phyloP scores from a whole-genome alignment of 139 green algal species.

The Eudorina sp. region DNA sequence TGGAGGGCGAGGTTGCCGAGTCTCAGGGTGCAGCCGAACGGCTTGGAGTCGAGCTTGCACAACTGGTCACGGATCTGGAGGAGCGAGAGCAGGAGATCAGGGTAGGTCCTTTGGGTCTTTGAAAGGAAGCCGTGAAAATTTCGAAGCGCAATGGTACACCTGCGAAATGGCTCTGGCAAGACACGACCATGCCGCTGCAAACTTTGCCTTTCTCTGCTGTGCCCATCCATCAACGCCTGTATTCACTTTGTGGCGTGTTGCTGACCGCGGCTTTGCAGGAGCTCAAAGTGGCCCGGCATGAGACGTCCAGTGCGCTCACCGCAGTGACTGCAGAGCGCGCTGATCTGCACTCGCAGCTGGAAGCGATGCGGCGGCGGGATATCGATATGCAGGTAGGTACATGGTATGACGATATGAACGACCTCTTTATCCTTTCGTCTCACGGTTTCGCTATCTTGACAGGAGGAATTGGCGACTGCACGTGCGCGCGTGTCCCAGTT shows the following conservation, averaged over 20 bases:
- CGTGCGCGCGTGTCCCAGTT: neutral
- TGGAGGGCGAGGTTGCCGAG: conserved; percentile 4
- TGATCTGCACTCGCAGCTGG: conserved; percentile 31
- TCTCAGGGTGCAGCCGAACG: neutral
- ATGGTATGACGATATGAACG: neutral
- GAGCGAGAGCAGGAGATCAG: conserved; percentile 20
- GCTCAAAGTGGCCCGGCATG: conserved; percentile 10
- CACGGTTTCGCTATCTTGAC: neutral
- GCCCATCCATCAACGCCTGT: too few species aligned
- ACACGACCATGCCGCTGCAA: too few species aligned
- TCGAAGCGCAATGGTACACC: too few species aligned
- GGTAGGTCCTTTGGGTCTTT: conserved; percentile 8
- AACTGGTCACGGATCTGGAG: conserved; percentile 24
- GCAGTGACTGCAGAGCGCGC: neutral
- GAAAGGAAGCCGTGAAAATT: too few species aligned
- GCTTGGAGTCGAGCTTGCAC: conserved; percentile 28
- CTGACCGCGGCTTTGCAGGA: too few species aligned
- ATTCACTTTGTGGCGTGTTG: too few species aligned
- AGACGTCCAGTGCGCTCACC: neutral
- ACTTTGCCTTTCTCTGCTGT: too few species aligned
- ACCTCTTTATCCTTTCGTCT: neutral
- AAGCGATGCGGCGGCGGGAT: neutral
- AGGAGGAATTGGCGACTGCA: conserved; percentile 13
- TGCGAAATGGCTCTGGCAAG: too few species aligned
- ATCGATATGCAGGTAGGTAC: conserved; percentile 23